phyloP scores from a whole-genome alignment of 2,329 filamentous ascomycete species.

The Pestalotiopsis sp. region DNA sequence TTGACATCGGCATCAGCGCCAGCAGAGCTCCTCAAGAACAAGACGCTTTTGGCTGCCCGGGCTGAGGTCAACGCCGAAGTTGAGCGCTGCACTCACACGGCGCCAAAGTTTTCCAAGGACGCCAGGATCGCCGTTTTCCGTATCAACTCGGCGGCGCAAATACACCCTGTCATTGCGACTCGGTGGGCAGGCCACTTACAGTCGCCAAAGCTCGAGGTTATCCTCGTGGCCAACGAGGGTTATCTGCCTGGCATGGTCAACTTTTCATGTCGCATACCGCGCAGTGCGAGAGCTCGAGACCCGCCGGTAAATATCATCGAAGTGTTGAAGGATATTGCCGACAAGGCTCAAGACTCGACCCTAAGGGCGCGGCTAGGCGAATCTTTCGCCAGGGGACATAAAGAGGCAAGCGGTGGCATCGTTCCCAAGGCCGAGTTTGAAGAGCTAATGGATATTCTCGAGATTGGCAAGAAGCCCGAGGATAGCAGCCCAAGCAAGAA shows the following conservation, averaged over 20 bases:
- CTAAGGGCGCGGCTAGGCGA: constrained; percentile 56
- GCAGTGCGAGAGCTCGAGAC: constrained; percentile 54
- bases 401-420: constrained; percentile 68
- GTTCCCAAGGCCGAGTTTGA: constrained; percentile 64
- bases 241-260: constrained; percentile 66
- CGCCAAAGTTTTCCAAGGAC: constrained; percentile 66
- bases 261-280: constrained; percentile 66
- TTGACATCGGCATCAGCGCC: constrained; percentile 54
- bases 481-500: constrained; percentile 31
- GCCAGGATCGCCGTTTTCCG: constrained; percentile 64
- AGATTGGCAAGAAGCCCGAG: constrained; percentile 56
- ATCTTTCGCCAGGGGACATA: constrained; percentile 68
- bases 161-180: constrained; percentile 70
- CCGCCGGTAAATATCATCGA: constrained; percentile 66
- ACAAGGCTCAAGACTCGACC: constrained; percentile 38
- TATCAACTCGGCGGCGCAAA: constrained; percentile 61
- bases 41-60: constrained; percentile 53
- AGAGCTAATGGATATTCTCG: constrained; percentile 62
- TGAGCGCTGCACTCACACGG: constrained; percentile 60
- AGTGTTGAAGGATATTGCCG: constrained; percentile 54
- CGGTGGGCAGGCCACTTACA: constrained; percentile 65
- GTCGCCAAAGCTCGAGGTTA: constrained; percentile 61
- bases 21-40: constrained; percentile 50
- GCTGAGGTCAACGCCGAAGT: constrained; percentile 64
- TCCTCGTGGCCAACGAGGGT: constrained; percentile 69